Conservation (phyloP, 2,329 filamentous ascomycete species). For the Hypoxylon sp. region DNA sequence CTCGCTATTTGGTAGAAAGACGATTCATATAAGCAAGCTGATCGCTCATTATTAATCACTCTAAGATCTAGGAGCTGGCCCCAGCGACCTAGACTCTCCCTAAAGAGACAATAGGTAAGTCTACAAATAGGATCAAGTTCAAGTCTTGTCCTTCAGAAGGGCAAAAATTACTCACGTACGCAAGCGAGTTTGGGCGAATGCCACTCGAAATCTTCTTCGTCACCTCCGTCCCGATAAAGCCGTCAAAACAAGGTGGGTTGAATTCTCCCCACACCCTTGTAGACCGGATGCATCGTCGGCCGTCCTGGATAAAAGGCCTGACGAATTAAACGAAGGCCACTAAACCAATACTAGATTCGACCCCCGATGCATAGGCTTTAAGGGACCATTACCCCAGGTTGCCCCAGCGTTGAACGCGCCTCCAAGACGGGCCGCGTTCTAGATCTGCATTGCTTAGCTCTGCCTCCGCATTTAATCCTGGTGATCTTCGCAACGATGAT, state of each 20-base stretch:
- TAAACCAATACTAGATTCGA: slow-evolving; percentile 23
- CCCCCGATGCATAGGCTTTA: slow-evolving; percentile 16
- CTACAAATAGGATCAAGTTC: not conserved
- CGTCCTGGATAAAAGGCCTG: slow-evolving; percentile 38
- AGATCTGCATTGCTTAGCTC: slow-evolving; percentile 21
- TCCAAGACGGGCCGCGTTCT: slow-evolving; percentile 31
- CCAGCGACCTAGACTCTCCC: slow-evolving; percentile 10
- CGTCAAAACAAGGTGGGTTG: slow-evolving; percentile 20
- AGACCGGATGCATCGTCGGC: slow-evolving; percentile 26
- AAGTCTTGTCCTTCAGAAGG: not conserved
- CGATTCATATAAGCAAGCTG: slow-evolving; percentile 15
- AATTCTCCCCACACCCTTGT: slow-evolving; percentile 42
- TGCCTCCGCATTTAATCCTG: slow-evolving; percentile 36
- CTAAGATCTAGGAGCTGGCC: slow-evolving; percentile 18
- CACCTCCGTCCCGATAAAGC: slow-evolving; percentile 34
- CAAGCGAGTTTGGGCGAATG: not conserved
- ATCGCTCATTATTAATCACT: slow-evolving; percentile 22
- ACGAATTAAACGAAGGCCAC: slow-evolving; percentile 29
- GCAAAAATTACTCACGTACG: slow-evolving; percentile 12
- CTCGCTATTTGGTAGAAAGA: slow-evolving; percentile 7
- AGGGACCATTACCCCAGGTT: slow-evolving; percentile 36
- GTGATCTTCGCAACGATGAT: slow-evolving; percentile 38
- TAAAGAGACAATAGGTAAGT: slow-evolving; percentile 4
- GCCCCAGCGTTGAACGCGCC: slow-evolving; percentile 17
- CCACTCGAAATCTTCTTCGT: slow-evolving; percentile 10